These are phyloP conservation scores for Nannochloropsis oceanica DNA, from an alignment of 108 stramenopile genomes.

Conservation along the genomic window DNA sequence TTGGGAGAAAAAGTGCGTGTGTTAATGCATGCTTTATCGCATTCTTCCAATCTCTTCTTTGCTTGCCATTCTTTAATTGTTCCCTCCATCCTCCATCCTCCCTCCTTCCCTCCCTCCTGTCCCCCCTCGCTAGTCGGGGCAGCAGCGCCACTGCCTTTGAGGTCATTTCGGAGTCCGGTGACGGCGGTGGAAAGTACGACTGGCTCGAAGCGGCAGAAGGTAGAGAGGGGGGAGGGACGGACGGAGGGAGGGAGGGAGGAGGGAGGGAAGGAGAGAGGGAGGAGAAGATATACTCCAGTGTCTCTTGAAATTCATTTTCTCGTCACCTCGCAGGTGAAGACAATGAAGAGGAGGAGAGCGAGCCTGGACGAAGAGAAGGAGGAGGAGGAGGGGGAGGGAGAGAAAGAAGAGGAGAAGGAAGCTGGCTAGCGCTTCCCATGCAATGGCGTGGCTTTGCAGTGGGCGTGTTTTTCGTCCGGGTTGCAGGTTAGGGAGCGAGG, in stretches of 20 bases:
- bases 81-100: neutral
- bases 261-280: neutral
- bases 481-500: neutral
- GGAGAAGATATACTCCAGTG: neutral
- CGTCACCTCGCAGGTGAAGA: neutral
- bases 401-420: neutral
- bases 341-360: neutral
- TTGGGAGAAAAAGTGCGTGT: neutral
- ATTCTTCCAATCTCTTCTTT: no score
- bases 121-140: neutral
- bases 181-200: neutral
- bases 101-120: neutral
- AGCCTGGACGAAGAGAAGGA: neutral
- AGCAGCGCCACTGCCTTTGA: neutral
- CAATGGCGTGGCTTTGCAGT: neutral
- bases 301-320: neutral
- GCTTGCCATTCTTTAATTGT: neutral
- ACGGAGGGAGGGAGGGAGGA: neutral
- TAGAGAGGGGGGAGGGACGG: neutral
- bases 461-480: neutral
- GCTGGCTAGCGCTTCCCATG: neutral
- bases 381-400: neutral
- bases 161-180: neutral
- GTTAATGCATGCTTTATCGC: neutral
- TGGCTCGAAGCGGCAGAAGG: neutral